Evolutionary conservation across 257 asterid genomes (phyloP).

Genomic region (Vinca minor): DNA sequence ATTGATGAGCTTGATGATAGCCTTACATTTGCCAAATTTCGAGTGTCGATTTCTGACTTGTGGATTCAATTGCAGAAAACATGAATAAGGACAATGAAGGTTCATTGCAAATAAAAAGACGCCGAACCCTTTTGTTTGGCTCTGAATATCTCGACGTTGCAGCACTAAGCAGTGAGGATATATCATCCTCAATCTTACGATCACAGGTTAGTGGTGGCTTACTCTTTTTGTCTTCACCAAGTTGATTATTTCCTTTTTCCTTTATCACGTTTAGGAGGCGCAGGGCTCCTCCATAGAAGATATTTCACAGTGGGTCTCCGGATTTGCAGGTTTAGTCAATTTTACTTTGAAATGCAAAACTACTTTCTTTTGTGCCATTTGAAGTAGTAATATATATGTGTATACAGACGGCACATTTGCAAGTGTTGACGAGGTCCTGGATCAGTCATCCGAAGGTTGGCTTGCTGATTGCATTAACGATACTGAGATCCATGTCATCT

Average conservation of each 20-base stretch:
- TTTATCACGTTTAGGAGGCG: slow-evolving; percentile 25
- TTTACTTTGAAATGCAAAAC: background rate
- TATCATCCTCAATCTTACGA: slow-evolving; percentile 36
- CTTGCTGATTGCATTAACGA: slow-evolving; percentile 67
- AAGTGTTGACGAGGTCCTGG: slow-evolving; percentile 42
- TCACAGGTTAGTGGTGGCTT: slow-evolving; percentile 45
- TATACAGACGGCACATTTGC: slow-evolving; percentile 22
- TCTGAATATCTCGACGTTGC: slow-evolving; percentile 41
- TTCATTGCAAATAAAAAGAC: slow-evolving; percentile 64
- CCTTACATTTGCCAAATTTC: background rate
- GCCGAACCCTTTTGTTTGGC: slow-evolving; percentile 74
- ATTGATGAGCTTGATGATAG: background rate
- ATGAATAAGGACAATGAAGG: slow-evolving; percentile 47
- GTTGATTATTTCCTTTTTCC: slow-evolving; percentile 1
- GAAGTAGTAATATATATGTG: background rate
- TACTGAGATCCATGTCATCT: slow-evolving; percentile 26
- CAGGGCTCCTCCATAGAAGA: slow-evolving; percentile 24
- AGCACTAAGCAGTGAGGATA: slow-evolving; percentile 43
- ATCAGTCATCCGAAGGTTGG: slow-evolving; percentile 79
- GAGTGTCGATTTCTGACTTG: background rate
- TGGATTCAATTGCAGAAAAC: slow-evolving; percentile 37
- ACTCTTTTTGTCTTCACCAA: background rate
- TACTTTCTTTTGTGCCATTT: background rate
- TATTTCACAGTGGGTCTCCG: slow-evolving; percentile 35
- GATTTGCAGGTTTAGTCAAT: slow-evolving; percentile 32